A percentile compares a stretch with the other conserved stretches of the same genome.
These are phyloP conservation scores for Tetrahymena thermophila DNA, from an alignment of 73 alveolate species.

Conservation along the genomic window DNA sequence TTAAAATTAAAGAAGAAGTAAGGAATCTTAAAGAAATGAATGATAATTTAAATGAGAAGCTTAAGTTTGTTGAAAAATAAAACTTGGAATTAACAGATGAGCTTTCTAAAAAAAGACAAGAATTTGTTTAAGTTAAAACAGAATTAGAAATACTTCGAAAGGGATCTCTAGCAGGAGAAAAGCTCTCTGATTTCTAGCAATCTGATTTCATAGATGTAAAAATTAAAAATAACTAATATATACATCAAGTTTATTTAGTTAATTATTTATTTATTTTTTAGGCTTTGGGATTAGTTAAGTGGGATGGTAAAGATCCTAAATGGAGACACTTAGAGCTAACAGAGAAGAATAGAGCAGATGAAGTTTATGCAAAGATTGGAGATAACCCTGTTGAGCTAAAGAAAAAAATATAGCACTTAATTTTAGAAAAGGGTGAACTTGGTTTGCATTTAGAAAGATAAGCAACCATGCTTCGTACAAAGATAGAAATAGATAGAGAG, in stretches of 20 bases:
- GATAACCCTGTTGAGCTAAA: background rate
- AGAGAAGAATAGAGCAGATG: background rate
- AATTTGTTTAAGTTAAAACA: background rate
- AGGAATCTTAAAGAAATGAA: background rate
- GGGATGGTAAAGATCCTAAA: constrained; percentile 1
- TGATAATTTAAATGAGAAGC: background rate
- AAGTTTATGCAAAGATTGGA: background rate
- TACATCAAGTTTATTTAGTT: background rate
- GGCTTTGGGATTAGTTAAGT: background rate
- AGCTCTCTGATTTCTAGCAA: background rate
- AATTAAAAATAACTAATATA: too few relatives aligned
- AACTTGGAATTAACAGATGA: background rate
- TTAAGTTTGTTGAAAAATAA: background rate
- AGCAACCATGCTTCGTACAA: background rate
- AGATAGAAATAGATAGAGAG: background rate
- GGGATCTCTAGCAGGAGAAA: background rate
- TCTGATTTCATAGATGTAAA: background rate
- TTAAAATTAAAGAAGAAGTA: background rate
- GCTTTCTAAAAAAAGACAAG: background rate
- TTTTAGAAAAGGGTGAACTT: background rate
- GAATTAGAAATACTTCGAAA: background rate
- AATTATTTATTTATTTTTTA: background rate
- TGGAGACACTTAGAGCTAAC: background rate
- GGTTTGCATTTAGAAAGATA: background rate
- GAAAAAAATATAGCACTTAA: background rate